phyloP scores from a whole-genome alignment of 2,329 filamentous ascomycete genomes.

The Akanthomyces dipterigenus region DNA sequence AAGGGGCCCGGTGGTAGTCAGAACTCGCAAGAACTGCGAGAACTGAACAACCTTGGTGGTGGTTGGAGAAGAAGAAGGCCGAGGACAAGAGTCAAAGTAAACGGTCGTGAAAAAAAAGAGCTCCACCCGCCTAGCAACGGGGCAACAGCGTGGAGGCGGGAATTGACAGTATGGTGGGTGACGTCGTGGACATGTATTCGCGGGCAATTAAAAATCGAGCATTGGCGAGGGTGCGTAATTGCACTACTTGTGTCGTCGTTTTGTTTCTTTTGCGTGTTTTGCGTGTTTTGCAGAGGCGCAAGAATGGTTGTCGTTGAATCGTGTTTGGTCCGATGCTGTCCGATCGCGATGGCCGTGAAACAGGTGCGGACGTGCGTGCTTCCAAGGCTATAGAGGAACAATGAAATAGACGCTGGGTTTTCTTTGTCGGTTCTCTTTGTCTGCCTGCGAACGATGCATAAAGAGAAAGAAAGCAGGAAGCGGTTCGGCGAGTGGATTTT shows the following conservation, averaged over 20 bases:
- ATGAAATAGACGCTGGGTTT: background rate
- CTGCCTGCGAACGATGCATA: background rate
- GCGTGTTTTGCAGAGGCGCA: background rate
- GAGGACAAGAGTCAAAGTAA: conserved; percentile 3
- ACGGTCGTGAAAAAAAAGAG: conserved; percentile 13
- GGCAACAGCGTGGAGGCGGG: conserved; percentile 17
- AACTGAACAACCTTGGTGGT: conserved; percentile 15
- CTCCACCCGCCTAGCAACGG: conserved; percentile 12
- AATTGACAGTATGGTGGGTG: conserved; percentile 18
- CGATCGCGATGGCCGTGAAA: background rate
- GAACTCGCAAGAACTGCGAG: conserved; percentile 9
- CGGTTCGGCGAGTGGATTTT: conserved; percentile 2
- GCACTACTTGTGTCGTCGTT: background rate
- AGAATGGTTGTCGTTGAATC: background rate
- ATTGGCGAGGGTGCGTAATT: background rate
- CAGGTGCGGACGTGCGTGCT: background rate
- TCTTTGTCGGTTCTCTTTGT: background rate
- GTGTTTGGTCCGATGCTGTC: background rate
- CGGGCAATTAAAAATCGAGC: background rate
- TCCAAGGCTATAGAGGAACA: background rate
- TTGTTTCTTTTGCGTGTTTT: background rate
- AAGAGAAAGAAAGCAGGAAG: background rate
- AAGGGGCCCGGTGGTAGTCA: background rate
- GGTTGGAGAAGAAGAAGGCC: conserved; percentile 1
- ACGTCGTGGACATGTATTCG: conserved; percentile 9